Base-by-base conservation (phyloP, 352 stramenopile genomes). In the Achlya hypogyna region DNA sequence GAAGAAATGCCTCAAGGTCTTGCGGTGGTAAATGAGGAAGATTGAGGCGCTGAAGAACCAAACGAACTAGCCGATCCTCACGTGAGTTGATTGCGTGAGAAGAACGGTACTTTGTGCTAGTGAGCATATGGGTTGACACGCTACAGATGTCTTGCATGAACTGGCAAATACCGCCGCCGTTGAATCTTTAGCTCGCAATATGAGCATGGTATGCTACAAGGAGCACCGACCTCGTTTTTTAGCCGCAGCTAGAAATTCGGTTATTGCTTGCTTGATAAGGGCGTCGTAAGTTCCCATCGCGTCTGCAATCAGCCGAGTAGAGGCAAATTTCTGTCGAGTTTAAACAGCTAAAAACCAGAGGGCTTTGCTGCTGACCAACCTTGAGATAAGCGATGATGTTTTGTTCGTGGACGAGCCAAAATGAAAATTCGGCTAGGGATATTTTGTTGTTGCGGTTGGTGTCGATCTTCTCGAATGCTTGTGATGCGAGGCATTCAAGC, bases 201-300 rank as follows among this genome's bases (percentile, higher is more conserved):
- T n/a, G n/a, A n/a, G n/a, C n/a, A n/a, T n/a, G n/a, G n/a, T n/a
- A n/a, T n/a, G n/a, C n/a, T n/a, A n/a, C n/a, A n/a, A n/a, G n/a
- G n/a, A n/a, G 16, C 18, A 14, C n/a, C 28, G 20, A 20, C 23
- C 0, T 35, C 20, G n/a, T 70, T 63, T 1, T 62, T 42, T 0
- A 9, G 12, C 71, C 40, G 54, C 69, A 23, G 0, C 70, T 43
- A 86, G 51, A 54, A 91, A 91, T 1, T 73, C 62, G 4, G 74
- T 68, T 31, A 74, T 85, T 10, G 88, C 53, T 23, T 81, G 70
- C 49, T 85, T 76, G 18, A 91, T 73, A 35, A 85, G 69, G 32
- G 73, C 64, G 63, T 89, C 83, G 73, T 86, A 88, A 51, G 79
- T 65, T 0, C 79, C 47, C 65, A 89, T 82, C 65, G 84, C 87